Evolutionary conservation across 1,284 basidiomycete species (phyloP).

Genomic region (Marasmius oreades): DNA sequence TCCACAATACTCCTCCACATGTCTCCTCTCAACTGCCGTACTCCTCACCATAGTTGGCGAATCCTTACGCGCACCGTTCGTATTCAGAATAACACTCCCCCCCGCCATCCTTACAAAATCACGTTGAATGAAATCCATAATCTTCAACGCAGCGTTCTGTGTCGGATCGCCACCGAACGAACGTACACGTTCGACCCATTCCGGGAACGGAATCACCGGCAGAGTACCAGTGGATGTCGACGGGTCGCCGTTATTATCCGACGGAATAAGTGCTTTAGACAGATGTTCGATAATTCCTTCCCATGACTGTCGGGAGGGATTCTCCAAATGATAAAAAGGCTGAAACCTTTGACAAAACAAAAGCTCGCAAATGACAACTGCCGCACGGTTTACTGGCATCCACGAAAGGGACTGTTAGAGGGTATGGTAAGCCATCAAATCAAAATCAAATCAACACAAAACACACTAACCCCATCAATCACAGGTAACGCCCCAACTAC

Average conservation of each 20-base stretch:
- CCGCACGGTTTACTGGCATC: constrained; percentile 23
- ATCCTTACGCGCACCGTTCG: constrained; percentile 21
- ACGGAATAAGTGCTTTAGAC: no score
- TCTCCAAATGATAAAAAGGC: constrained; percentile 20
- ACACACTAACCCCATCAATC: constrained; percentile 26
- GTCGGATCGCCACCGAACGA: constrained; percentile 21
- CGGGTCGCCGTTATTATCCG: no score
- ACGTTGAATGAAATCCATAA: constrained; percentile 31
- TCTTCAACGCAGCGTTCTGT: constrained; percentile 27
- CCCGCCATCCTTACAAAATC: constrained; percentile 31
- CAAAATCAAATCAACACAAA: background rate
- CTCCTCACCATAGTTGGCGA: constrained; percentile 28
- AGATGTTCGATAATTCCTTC: constrained; percentile 24
- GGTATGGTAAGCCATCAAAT: background rate
- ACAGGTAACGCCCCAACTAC: constrained; percentile 25
- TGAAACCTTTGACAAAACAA: constrained; percentile 15
- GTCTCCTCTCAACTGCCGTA: constrained; percentile 24
- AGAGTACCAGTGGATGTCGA: constrained; percentile 12
- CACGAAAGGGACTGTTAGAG: constrained; percentile 24
- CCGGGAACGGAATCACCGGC: constrained; percentile 22
- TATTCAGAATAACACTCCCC: constrained; percentile 29
- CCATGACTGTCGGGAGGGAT: constrained; percentile 21
- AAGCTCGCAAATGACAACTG: constrained; percentile 18
- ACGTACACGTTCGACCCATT: constrained; percentile 28
- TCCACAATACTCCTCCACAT: constrained; percentile 28